Base-by-base conservation (phyloP, 345 rosid species). In the Melaleuca quinquenervia region DNA sequence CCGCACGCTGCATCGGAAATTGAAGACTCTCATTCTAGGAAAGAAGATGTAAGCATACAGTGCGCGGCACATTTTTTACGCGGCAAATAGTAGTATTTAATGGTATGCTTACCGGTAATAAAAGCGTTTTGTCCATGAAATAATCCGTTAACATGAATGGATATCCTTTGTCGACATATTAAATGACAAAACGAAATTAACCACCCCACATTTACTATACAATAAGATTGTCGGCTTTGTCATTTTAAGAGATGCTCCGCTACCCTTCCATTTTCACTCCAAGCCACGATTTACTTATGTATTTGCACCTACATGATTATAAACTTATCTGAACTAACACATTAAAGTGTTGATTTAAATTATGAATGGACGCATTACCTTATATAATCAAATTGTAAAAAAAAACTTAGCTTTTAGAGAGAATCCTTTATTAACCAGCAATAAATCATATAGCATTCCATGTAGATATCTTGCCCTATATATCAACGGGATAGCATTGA, bases 171-270 rank as follows among this genome's bases (percentile, higher is more conserved):
- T 16, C 22, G 8, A 2, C 22, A 29, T 44, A 64, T 64, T 3
- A 3, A 16, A 64, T 8, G 45, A 70, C 36, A 0, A 70, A 70
- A 36, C 26, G 26, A 16, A 70, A 36, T 70, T 70, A 18, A 70
- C 13, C 1, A 0, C 7, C 3, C 6, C 32, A n/a, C 32, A 3
- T n/a, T n/a, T 1, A 5, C 15, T 29, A 18, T 2, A 15, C 18
- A 1, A 21, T 27, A 15, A 15, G 75, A 62, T 0, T 8, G 12
- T 26, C 11, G 22, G 11, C 18, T 64, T 62, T 32, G 8, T 62
- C 6, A 27, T 62, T 6, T 62, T 13, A 14, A 29, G 44, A 9
- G 22, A 6, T 0, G 1, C 18, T 36, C 22, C 21, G 5, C 11
- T 64, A 27, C 44, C 20, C 7, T 64, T 29, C 44, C 44, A 64